phyloP scores from a whole-genome alignment of 345 rosid species.

The Raphanus raphanistrum region DNA sequence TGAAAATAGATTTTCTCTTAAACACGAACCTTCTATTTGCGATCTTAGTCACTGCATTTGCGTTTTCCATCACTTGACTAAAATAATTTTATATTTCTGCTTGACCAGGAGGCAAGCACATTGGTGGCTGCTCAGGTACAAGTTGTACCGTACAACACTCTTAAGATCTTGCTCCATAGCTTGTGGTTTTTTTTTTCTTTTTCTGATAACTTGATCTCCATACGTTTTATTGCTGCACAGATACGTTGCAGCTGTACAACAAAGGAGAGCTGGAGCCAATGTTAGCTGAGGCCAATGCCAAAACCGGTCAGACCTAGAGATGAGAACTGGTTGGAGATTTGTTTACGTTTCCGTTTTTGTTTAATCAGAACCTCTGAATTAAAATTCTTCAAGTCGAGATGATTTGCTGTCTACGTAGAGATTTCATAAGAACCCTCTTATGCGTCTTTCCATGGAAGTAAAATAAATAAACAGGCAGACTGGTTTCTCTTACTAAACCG shows the following conservation, averaged over 20 bases:
- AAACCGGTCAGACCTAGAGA: conserved; percentile 25
- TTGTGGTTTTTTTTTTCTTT: background rate
- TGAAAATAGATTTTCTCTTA: background rate
- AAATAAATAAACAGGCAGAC: background rate
- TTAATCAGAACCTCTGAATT: conserved; percentile 3
- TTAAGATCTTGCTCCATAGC: background rate
- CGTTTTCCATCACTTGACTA: background rate
- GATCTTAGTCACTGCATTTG: background rate
- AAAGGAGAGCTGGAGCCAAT: conserved; percentile 77
- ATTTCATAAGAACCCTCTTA: conserved; percentile 7
- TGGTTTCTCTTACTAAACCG: conserved; percentile 12
- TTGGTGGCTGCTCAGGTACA: conserved; percentile 92
- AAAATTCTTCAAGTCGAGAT: background rate
- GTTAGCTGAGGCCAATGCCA: conserved; percentile 57
- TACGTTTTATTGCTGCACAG: conserved; percentile 48
- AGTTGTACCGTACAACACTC: conserved; percentile 25
- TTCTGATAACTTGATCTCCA: conserved; percentile 13
- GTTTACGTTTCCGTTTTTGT: conserved; percentile 3
- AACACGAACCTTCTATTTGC: background rate
- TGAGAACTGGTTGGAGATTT: conserved; percentile 11
- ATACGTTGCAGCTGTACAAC: conserved; percentile 64
- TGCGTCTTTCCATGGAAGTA: conserved; percentile 46
- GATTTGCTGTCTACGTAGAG: background rate
- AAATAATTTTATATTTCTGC: background rate
- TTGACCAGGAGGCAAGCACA: conserved; percentile 81